Evolutionary conservation across 163 green algal species (phyloP).

Genomic region (Chlamydomonas reinhardtii): DNA sequence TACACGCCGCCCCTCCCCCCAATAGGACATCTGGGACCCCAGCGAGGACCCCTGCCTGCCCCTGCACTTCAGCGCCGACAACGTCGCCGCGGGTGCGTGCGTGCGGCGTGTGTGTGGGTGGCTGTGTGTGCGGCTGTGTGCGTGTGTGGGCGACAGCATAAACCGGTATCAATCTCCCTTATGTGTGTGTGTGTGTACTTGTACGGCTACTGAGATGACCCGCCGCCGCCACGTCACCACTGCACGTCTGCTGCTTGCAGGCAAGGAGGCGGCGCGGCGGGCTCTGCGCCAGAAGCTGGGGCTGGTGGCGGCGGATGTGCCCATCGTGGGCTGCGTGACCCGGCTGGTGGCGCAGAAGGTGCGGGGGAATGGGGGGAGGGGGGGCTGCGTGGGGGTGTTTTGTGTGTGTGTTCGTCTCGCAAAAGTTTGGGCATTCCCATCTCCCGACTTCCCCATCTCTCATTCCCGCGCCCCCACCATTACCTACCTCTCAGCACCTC

Average conservation of each 20-base stretch:
- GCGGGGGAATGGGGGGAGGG: slow-evolving; percentile 69
- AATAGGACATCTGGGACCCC: slow-evolving; percentile 90
- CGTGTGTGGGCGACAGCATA: too few relatives aligned
- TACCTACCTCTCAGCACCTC: too few relatives aligned
- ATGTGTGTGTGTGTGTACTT: too few relatives aligned
- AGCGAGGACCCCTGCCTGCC: slow-evolving; percentile 81
- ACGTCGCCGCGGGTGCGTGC: slow-evolving; percentile 87
- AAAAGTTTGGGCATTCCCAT: too few relatives aligned
- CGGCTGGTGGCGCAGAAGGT: slow-evolving; percentile 78
- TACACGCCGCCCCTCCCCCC: not conserved
- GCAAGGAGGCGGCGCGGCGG: slow-evolving; percentile 84
- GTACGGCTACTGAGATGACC: too few relatives aligned
- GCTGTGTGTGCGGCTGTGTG: slow-evolving; percentile 74
- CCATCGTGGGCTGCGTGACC: slow-evolving; percentile 90
- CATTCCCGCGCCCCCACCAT: too few relatives aligned
- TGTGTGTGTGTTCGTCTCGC: too few relatives aligned
- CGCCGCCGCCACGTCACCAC: too few relatives aligned
- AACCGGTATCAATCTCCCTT: too few relatives aligned
- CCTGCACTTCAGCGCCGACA: slow-evolving; percentile 57
- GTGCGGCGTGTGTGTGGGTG: slow-evolving; percentile 75
- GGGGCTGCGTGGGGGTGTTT: not conserved
- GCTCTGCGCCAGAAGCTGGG: slow-evolving; percentile 81
- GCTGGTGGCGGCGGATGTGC: slow-evolving; percentile 73
- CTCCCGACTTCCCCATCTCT: too few relatives aligned
- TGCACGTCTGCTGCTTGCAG: too few relatives aligned